These are phyloP conservation scores for Blastobotrys proliferans DNA, from an alignment of 1,139 yeast species.

Conservation along the genomic window DNA sequence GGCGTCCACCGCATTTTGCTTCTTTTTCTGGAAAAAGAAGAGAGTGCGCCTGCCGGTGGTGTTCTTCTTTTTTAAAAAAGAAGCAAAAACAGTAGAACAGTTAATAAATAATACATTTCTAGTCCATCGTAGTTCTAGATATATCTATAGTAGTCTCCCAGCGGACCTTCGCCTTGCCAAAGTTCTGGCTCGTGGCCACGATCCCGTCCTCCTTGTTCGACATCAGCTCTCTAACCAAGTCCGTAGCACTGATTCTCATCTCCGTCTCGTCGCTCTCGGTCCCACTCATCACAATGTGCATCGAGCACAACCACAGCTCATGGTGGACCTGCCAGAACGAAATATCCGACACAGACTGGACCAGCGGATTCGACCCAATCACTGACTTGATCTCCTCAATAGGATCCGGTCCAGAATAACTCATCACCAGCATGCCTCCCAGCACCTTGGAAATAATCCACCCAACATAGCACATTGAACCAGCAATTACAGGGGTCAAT, in stretches of 20 bases:
- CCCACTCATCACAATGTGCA: constrained; percentile 35
- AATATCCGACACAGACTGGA: constrained; percentile 32
- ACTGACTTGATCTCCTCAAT: constrained; percentile 29
- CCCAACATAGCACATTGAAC: constrained; percentile 40
- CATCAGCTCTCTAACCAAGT: constrained; percentile 28
- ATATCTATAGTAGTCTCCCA: constrained; percentile 43
- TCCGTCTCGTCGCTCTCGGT: constrained; percentile 33
- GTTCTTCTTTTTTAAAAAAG: no score
- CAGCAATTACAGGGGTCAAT: constrained; percentile 38
- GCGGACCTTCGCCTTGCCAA: constrained; percentile 18
- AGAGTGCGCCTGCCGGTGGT: no score
- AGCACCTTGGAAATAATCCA: constrained; percentile 40
- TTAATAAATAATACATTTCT: no score
- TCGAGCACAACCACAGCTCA: constrained; percentile 39
- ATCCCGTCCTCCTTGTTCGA: constrained; percentile 6
- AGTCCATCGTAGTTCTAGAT: constrained; percentile 20
- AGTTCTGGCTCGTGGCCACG: constrained; percentile 5
- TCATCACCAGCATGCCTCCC: constrained; percentile 44
- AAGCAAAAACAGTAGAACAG: no score
- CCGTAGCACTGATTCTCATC: constrained; percentile 33
- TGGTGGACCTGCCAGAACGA: constrained; percentile 44
- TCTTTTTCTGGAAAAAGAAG: no score
- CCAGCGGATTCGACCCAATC: constrained; percentile 28
- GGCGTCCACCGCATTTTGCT: no score
- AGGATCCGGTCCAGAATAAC: constrained; percentile 39